These are phyloP conservation scores for Pelargonium citronellum DNA, from an alignment of 441 rosid genomes.

Conservation along the genomic window DNA sequence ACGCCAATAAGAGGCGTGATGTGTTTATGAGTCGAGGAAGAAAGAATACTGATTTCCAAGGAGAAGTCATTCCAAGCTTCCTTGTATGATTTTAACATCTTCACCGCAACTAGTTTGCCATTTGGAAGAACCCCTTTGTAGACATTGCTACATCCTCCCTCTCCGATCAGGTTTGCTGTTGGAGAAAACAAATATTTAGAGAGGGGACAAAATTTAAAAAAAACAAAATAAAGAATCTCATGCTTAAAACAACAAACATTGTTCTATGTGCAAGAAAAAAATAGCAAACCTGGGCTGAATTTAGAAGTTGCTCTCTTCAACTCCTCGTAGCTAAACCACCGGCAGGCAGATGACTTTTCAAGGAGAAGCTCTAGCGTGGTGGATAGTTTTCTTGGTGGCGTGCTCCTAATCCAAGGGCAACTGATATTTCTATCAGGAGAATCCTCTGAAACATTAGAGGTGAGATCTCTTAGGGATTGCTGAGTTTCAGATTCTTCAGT, in stretches of 20 bases:
- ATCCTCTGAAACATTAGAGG: not conserved
- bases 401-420: constrained; percentile 1
- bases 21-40: constrained; percentile 63
- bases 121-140: constrained; percentile 72
- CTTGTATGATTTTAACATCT: constrained; percentile 63
- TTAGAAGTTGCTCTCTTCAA: not conserved
- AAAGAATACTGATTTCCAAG: constrained; percentile 70
- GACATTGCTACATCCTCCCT: constrained; percentile 87
- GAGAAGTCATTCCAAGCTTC: constrained; percentile 58
- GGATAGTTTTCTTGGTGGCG: constrained; percentile 1
- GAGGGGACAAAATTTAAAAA: not conserved
- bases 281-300: not conserved
- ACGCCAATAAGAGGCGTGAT: constrained; percentile 80
- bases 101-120: constrained; percentile 82
- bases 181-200: not conserved
- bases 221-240: not conserved
- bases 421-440: constrained; percentile 4
- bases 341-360: constrained; percentile 1
- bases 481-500: not conserved
- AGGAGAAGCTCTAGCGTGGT: constrained; percentile 1
- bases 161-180: constrained; percentile 75
- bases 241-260: not conserved
- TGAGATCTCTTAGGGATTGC: not conserved
- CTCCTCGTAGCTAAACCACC: not conserved
- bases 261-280: not conserved